Conservation (phyloP, 352 stramenopile species). For the Phytophthora lateralis region DNA sequence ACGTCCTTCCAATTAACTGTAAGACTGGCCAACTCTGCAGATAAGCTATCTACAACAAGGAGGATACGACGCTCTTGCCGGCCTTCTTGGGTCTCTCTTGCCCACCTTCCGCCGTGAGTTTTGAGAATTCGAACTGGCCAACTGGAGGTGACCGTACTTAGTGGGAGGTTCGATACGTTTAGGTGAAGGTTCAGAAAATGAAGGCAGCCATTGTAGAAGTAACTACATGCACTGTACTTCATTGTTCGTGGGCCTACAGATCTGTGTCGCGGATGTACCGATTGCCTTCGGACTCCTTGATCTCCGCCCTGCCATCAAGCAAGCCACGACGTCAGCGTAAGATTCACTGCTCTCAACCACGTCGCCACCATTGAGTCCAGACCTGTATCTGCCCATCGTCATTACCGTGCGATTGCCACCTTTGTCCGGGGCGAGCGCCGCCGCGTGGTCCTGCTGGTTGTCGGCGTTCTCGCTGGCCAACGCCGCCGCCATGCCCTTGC, state of each 20-base stretch:
- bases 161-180: background rate
- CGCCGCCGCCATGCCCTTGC: constrained; percentile 35
- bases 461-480: constrained; percentile 31
- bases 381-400: constrained; percentile 87
- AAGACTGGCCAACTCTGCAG: background rate
- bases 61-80: background rate
- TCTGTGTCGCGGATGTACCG: constrained; percentile 89
- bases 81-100: background rate
- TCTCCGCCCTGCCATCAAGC: constrained; percentile 62
- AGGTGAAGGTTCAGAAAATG: no score
- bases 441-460: constrained; percentile 41
- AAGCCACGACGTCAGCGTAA: constrained; percentile 3
- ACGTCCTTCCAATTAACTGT: constrained; percentile 11
- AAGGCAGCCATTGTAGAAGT: no score
- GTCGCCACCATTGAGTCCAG: background rate
- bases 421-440: constrained; percentile 52
- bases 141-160: no score
- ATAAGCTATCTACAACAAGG: background rate
- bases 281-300: constrained; percentile 90
- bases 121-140: constrained; percentile 24
- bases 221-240: no score
- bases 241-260: constrained; percentile 42
- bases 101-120: constrained; percentile 4
- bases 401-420: constrained; percentile 71
- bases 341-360: background rate